Evolutionary conservation across 2,329 filamentous ascomycete genomes (phyloP), one percentile per base, ranked within the genome.

Genomic region (Colletotrichum graminicola): DNA sequence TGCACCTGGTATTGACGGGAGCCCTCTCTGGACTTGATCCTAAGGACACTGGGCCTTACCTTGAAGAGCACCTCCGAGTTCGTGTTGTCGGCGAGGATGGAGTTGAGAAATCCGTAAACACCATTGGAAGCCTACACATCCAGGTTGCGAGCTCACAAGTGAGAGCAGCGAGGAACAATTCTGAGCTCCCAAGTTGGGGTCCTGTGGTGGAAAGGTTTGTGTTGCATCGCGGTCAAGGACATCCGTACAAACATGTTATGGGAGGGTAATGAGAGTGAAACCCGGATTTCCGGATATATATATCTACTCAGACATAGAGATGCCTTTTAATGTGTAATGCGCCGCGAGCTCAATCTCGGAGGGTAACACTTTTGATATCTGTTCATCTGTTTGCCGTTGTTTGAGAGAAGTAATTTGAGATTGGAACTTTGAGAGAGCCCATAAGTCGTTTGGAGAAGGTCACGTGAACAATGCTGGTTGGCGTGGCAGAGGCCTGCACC

Each of bases 111-210:
- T 73, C 77, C 14, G 73, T 76, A 0, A 61, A 69, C 1, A 73
- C 77, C 16, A 78, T 84, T 23, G 67, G 75, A 1, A 80, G 81
- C 0, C 76, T 85, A 10, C 63, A 71, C 49, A 77, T 85, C 41
- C 77, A 75, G 36, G 77, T 85, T 34, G 79, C 77, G 26, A 84
- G 82, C 73, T 80, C 82, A 12, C 56, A 75, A 21, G 83, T 85
- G 18, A 77, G 75, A 60, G 78, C 78, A 29, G 79, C 82, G 0
- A 72, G 74, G 18, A 77, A 74, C 14, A 76, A 79, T 45, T 72
- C 78, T 45, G 78, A 80, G 66, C 77, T 85, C 63, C 80, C 82
- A 2, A 76, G 63, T n/a, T 84, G 83, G 83, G 82, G 77, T 11
- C 66, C 71, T 1, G 67, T 75, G 21, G 71, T 76, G 51, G 71